Percentiles rank a stretch among this genome's conserved stretches.
phyloP scores from a whole-genome alignment of 306 rosid genomes.

The Ziziphus jujuba region DNA sequence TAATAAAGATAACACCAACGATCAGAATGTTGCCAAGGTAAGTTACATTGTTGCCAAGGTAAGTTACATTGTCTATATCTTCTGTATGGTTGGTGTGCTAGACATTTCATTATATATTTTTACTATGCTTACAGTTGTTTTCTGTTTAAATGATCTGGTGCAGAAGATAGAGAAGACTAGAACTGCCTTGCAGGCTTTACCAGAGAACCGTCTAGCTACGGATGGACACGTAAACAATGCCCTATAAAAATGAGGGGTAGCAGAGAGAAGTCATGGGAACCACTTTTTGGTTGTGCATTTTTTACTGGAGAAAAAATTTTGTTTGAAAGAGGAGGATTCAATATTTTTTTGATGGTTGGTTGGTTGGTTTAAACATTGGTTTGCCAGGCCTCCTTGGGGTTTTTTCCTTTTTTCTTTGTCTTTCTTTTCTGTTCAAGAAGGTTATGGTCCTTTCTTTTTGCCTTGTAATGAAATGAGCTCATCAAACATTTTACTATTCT shows the following conservation, averaged over 20 bases:
- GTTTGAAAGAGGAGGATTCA: neutral
- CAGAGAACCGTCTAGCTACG: conserved; percentile 44
- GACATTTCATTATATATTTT: neutral
- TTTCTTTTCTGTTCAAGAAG: neutral
- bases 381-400: conserved; percentile 27
- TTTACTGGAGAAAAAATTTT: neutral
- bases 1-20: conserved; percentile 9
- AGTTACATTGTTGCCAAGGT: neutral
- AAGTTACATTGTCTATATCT: neutral
- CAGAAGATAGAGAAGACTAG: conserved; percentile 53
- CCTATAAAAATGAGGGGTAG: no score
- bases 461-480: no score
- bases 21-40: neutral
- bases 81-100: neutral
- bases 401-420: neutral
- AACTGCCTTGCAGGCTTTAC: conserved; percentile 66
- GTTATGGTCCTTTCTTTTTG: conserved; percentile 7
- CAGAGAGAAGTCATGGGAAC: conserved; percentile 6
- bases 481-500: no score
- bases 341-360: neutral
- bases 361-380: conserved; percentile 29
- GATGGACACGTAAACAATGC: conserved; percentile 19
- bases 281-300: neutral
- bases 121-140: neutral
- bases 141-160: neutral